These are phyloP conservation scores for Fusarium oligoseptatum DNA, from an alignment of 2,329 filamentous ascomycete genomes.

Conservation along the genomic window DNA sequence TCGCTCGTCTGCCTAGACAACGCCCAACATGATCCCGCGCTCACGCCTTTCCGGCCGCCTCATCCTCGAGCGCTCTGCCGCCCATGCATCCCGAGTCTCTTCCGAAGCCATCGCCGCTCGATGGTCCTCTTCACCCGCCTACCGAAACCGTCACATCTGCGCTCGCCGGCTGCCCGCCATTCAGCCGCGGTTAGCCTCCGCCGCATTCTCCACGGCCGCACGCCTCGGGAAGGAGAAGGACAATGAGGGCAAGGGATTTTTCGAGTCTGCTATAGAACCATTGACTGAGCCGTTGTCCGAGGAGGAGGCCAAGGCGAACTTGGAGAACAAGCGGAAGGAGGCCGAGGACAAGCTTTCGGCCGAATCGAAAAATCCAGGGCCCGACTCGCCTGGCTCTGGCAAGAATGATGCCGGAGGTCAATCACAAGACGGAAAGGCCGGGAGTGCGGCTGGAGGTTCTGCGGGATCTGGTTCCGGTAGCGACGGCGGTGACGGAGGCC, in stretches of 20 bases:
- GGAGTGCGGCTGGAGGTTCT: constrained; percentile 68
- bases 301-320: constrained; percentile 66
- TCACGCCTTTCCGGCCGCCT: constrained; percentile 57
- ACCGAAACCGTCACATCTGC: constrained; percentile 49
- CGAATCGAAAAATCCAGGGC: constrained; percentile 59
- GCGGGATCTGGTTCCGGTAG: constrained; percentile 62
- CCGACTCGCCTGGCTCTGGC: constrained; percentile 60
- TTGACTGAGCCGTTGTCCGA: constrained; percentile 63
- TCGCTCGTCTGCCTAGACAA: constrained; percentile 17
- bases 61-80: constrained; percentile 53
- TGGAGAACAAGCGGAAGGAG: constrained; percentile 60
- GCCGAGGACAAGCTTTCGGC: constrained; percentile 61
- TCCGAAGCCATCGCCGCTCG: constrained; percentile 41
- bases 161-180: constrained; percentile 49
- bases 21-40: constrained; percentile 56
- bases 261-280: constrained; percentile 60
- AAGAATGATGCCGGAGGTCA: constrained; percentile 57
- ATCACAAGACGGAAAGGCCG: constrained; percentile 66
- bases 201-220: constrained; percentile 55
- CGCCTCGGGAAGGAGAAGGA: constrained; percentile 54
- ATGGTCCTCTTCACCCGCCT: constrained; percentile 48
- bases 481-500: constrained; percentile 73
- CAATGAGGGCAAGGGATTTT: constrained; percentile 61
- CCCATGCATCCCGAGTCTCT: constrained; percentile 44
- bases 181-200: constrained; percentile 46